Evolutionary conservation across 2,329 filamentous ascomycete species (phyloP), one percentile per base, ranked within the genome.

Genomic region (Tolypocladium paradoxum): DNA sequence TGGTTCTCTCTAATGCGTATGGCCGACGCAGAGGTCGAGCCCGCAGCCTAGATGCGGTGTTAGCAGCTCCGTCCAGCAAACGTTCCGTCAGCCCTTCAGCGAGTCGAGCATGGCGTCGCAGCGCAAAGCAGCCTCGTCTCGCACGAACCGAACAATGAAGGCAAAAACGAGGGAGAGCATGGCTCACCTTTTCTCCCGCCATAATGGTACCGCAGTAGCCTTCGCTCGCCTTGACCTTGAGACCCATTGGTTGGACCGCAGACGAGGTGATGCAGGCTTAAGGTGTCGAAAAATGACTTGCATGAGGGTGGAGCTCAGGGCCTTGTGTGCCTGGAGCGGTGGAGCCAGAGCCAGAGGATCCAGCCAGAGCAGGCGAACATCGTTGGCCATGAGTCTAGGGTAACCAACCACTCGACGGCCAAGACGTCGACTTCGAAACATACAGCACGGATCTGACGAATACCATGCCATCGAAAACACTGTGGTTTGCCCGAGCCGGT

Each of bases 1-100:
- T 81, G 78, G 62, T 77, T 80, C 56, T 78, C 72, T 57, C 76
- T 72, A 58, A 73, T 73, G 53, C 71, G 71, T 52, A 69, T 55
- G 51, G 66, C 67, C 48, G 67, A 65, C 49, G 67, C 63, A 53
- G 65, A 67, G 34, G 60, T 54, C 12, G 64, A 62, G 38, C 54
- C 52, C n/a, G 55, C 53, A 33, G 45, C 54, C 52, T 57, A 37
- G 49, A 16, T 48, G 49, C 56, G 54, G 24, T 53, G 43, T 47
- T 4, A 47, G 43, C 27, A 47, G 27, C 6, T 8, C 40, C 24
- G 40, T 45, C 40, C 4, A 3, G 27, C 22, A 3, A 11, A 14
- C 20, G 20, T 12, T n/a, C n/a, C n/a, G n/a, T n/a, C n/a, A n/a
- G n/a, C n/a, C n/a, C n/a, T n/a, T n/a, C n/a, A n/a, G n/a, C n/a